These are phyloP conservation scores for Neonectria sp. DNA, from an alignment of 2,329 filamentous ascomycete genomes.

Conservation along the genomic window DNA sequence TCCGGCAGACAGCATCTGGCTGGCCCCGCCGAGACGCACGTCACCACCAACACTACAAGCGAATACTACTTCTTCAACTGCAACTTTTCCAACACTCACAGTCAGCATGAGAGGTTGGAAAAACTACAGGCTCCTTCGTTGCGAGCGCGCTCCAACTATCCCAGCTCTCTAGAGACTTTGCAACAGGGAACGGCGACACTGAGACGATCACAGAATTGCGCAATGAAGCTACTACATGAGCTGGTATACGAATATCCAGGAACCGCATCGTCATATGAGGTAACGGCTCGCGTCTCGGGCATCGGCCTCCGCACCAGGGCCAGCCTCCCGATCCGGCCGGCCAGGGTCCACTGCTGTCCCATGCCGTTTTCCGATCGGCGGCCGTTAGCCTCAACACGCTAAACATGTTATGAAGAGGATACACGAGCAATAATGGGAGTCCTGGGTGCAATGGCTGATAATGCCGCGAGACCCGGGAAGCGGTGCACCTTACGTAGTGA, in stretches of 20 bases:
- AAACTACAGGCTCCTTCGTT: not conserved
- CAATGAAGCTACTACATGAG: not conserved
- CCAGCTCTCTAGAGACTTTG: not conserved
- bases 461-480: not conserved
- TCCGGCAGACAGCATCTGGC: not conserved
- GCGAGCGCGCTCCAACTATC: not conserved
- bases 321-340: not conserved
- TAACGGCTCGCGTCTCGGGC: not conserved
- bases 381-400: not conserved
- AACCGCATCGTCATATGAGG: not conserved
- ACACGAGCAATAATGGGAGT: not conserved
- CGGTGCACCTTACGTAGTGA: not conserved
- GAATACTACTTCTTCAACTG: not conserved
- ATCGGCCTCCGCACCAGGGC: slow-evolving; percentile 5
- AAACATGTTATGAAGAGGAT: not conserved
- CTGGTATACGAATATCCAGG: not conserved
- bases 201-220: not conserved
- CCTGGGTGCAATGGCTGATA: not conserved
- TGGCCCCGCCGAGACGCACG: not conserved
- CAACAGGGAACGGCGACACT: not conserved
- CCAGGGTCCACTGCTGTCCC: not conserved
- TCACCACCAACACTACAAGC: not conserved
- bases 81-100: not conserved
- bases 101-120: not conserved
- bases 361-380: not conserved